A percentile compares a stretch with the other conserved stretches of the same genome.
Evolutionary conservation across 495 filamentous ascomycete species (phyloP).

Genomic region (Penicillium samsonianum): DNA sequence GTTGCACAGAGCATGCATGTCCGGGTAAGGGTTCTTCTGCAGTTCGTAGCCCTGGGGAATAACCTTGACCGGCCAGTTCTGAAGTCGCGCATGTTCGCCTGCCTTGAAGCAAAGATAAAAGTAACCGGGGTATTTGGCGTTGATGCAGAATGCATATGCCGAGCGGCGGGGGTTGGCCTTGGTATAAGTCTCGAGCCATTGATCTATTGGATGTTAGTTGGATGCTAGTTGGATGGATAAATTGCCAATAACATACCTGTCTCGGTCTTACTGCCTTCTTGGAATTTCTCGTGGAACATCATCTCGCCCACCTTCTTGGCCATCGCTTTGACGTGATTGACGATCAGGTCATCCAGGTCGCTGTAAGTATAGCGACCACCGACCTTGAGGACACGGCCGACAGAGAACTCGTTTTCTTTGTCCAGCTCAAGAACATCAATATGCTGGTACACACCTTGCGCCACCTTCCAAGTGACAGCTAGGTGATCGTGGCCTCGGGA

Average conservation of each 20-base stretch:
- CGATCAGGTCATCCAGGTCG: slow-evolving; percentile 96
- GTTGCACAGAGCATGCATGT: slow-evolving; percentile 93
- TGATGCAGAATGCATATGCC: slow-evolving; percentile 91
- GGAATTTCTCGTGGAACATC: slow-evolving; percentile 88
- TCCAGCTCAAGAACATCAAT: slow-evolving; percentile 95
- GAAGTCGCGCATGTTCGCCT: slow-evolving; percentile 66
- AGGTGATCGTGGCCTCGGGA: slow-evolving; percentile 94
- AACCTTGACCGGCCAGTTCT: slow-evolving; percentile 86
- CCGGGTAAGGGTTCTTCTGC: slow-evolving; percentile 80
- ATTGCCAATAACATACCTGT: slow-evolving; percentile 65
- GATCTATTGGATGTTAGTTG: slow-evolving; percentile 61
- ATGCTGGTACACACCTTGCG: slow-evolving; percentile 91
- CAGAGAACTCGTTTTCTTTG: slow-evolving; percentile 94
- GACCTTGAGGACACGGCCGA: slow-evolving; percentile 80
- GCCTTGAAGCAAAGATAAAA: slow-evolving; percentile 96
- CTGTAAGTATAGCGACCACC: slow-evolving; percentile 85
- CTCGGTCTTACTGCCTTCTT: slow-evolving; percentile 73
- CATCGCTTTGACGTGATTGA: slow-evolving; percentile 96
- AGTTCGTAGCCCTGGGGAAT: slow-evolving; percentile 89
- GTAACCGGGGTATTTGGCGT: slow-evolving; percentile 88
- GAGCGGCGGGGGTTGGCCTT: slow-evolving; percentile 93
- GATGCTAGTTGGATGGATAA: neutral
- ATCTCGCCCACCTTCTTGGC: slow-evolving; percentile 97
- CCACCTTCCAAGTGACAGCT: slow-evolving; percentile 97
- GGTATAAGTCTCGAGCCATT: slow-evolving; percentile 92